These are phyloP conservation scores for Penicillium fuscoglaucum DNA, from an alignment of 2,329 filamentous ascomycete species.

Conservation along the genomic window DNA sequence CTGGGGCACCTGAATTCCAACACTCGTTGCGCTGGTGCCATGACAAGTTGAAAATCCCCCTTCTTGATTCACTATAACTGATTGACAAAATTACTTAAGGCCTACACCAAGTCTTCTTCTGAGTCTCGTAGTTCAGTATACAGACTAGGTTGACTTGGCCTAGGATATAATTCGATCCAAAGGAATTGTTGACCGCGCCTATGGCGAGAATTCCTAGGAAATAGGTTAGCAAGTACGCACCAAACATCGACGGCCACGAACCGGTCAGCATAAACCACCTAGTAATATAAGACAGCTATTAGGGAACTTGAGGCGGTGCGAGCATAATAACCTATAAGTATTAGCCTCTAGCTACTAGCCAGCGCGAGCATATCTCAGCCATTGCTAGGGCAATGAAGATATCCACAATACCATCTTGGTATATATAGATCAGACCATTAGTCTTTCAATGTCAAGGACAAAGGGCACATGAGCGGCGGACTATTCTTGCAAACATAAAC, in stretches of 20 bases:
- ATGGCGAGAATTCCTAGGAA: constrained; percentile 43
- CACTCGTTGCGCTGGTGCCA: too few species aligned
- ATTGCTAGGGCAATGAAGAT: constrained; percentile 54
- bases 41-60: too few species aligned
- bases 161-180: constrained; percentile 56
- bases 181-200: constrained; percentile 55
- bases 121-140: too few species aligned
- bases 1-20: too few species aligned
- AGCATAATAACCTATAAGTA: constrained; percentile 58
- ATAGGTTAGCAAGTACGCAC: background rate
- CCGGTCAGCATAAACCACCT: constrained; percentile 50
- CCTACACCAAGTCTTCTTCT: too few species aligned
- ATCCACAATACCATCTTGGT: too few species aligned
- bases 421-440: too few species aligned
- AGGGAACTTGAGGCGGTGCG: constrained; percentile 48
- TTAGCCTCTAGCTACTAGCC: constrained; percentile 55
- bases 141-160: constrained; percentile 54
- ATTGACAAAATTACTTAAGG: too few species aligned
- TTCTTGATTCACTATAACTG: too few species aligned
- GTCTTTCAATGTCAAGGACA: too few species aligned
- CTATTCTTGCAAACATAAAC: too few species aligned
- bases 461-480: too few species aligned
- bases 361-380: constrained; percentile 57
- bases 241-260: constrained; percentile 13
- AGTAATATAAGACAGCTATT: constrained; percentile 44